These are phyloP conservation scores for Xylariomycetidae sp. DNA, from an alignment of 2,329 filamentous ascomycete genomes.

Conservation along the genomic window DNA sequence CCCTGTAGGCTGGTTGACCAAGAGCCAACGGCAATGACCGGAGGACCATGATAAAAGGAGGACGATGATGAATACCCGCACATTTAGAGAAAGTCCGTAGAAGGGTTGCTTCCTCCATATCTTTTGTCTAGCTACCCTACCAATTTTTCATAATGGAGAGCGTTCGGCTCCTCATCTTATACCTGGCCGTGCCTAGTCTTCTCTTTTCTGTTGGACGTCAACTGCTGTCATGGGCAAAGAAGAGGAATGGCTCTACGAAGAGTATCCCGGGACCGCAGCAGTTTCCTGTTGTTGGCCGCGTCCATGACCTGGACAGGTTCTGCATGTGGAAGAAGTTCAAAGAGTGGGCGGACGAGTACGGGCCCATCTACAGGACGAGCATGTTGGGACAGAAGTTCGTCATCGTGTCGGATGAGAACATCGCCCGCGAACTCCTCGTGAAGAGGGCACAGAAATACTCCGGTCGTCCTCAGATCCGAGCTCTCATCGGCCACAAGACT, in stretches of 20 bases:
- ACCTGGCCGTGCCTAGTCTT: constrained; percentile 41
- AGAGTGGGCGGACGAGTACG: constrained; percentile 26
- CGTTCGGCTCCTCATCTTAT: constrained; percentile 35
- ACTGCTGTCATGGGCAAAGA: constrained; percentile 30
- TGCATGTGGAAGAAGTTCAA: constrained; percentile 46
- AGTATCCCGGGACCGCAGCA: constrained; percentile 42
- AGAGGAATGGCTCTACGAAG: constrained; percentile 17
- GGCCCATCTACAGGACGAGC: constrained; percentile 27
- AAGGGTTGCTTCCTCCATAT: too few relatives aligned
- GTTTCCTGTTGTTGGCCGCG: constrained; percentile 42
- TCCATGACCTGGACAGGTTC: constrained; percentile 44
- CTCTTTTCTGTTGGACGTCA: constrained; percentile 37
- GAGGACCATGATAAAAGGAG: too few relatives aligned
- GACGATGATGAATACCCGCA: too few relatives aligned
- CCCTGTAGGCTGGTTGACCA: too few relatives aligned
- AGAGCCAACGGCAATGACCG: too few relatives aligned
- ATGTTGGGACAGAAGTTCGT: constrained; percentile 28
- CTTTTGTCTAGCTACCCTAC: too few relatives aligned
- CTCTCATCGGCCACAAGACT: constrained; percentile 44
- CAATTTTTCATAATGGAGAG: constrained; percentile 32
- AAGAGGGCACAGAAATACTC: constrained; percentile 47
- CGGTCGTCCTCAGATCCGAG: constrained; percentile 45
- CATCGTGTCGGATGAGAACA: constrained; percentile 43
- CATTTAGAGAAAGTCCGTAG: too few relatives aligned
- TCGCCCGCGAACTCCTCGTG: constrained; percentile 43